Base-by-base conservation (phyloP, 2,329 filamentous ascomycete genomes). In the Colletotrichum falcatum region DNA sequence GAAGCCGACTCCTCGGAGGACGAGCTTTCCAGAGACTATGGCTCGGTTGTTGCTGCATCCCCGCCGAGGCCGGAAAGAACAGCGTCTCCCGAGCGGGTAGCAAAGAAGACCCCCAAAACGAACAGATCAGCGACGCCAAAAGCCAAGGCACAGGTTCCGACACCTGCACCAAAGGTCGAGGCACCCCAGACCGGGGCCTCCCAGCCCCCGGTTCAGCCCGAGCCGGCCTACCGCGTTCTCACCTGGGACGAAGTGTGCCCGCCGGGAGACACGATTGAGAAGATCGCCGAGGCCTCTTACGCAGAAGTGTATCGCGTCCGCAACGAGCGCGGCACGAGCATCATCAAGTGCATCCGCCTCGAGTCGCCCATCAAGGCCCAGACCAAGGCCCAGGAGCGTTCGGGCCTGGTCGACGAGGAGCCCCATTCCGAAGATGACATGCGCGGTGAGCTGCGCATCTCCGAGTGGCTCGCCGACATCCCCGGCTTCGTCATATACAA, bases 401-500 rank as follows among this genome's bases (percentile, higher is more conserved):
- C 86, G 0, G 86, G 86, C 0, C 79, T 90, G 0, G 85, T 90
- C 6, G 88, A 90, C 70, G 88, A 90, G 74, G 85, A 89, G 73
- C 86, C 88, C 0, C 88, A 88, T 67, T 79, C 81, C 2, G 85
- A 87, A 69, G 82, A 83, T 1, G 87, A 88, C 74, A 81, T 91
- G 37, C 79, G 84, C 3, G 88, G 88, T 30, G 89, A 91, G 75
- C 81, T 91, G 28, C 82, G 84, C 59, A 90, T 91, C 55, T 91
- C 89, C 2, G 89, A 91, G 76, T 87, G 86, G 81, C 80, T 91
- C 23, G 88, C 89, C 23, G 88, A 89, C 70, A 86, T 91, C 16
- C 89, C 89, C 0, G 89, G 89, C 0, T 91, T 91, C 71, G 88
- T 91, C 39, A 83, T 89, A 23, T 91, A 91, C 81, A 91, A 91